phyloP scores from a whole-genome alignment of 345 rosid genomes.

The Physaria fendleri region DNA sequence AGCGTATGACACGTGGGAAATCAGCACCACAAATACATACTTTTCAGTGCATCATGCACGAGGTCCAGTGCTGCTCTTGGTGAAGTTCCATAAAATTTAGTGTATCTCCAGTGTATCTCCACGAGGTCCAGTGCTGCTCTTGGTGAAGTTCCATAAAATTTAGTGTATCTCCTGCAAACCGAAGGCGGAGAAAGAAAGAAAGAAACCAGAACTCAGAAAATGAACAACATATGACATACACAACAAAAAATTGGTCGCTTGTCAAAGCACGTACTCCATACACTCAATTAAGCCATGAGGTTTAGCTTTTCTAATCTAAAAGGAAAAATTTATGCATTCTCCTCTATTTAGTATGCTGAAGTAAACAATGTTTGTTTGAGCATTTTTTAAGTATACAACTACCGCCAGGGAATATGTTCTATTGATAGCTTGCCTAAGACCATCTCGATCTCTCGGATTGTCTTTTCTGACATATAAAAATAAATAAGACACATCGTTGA shows the following conservation, averaged over 20 bases:
- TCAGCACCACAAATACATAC: constrained; percentile 36
- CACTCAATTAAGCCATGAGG: background rate
- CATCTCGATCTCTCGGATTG: background rate
- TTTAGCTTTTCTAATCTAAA: background rate
- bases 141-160: constrained; percentile 88
- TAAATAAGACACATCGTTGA: background rate
- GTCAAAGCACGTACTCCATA: constrained; percentile 2
- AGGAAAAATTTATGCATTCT: background rate
- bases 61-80: constrained; percentile 75
- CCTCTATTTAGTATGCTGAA: background rate
- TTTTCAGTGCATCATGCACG: constrained; percentile 87
- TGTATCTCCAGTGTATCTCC: no score
- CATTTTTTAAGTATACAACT: background rate
- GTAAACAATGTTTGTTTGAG: background rate
- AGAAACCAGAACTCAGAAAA: constrained; percentile 5
- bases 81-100: constrained; percentile 88
- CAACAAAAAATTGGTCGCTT: background rate
- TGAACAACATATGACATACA: background rate
- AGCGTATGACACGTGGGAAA: constrained; percentile 8
- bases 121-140: constrained; percentile 71
- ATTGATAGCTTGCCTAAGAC: background rate
- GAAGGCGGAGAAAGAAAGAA: background rate
- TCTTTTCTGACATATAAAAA: background rate
- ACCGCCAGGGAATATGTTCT: background rate
- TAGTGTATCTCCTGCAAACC: constrained; percentile 93